Conservation (phyloP, 2,329 filamentous ascomycete species). For the Metarhizium anisopliae region DNA sequence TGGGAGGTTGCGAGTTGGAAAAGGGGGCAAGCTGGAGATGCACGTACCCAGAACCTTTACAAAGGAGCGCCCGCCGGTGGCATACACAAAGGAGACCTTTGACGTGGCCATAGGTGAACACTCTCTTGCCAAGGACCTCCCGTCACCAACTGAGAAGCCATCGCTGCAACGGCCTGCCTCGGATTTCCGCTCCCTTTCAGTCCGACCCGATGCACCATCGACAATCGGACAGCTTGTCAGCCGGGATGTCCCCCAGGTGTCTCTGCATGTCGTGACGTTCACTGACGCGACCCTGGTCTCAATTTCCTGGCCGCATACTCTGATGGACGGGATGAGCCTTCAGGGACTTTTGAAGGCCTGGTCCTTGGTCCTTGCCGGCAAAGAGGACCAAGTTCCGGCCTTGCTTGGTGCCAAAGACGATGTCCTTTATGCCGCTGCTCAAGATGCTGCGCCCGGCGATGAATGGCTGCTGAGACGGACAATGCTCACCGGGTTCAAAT, state of each 20-base stretch:
- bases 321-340: constrained; percentile 37
- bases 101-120: constrained; percentile 30
- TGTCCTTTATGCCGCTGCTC: constrained; percentile 15
- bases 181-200: background rate
- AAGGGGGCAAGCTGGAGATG: constrained; percentile 21
- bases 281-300: constrained; percentile 39
- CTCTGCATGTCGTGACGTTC: constrained; percentile 39
- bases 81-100: constrained; percentile 28
- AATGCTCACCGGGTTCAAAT: constrained; percentile 16
- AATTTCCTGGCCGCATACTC: constrained; percentile 35
- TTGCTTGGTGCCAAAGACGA: constrained; percentile 27
- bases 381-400: constrained; percentile 29
- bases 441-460: background rate
- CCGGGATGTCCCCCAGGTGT: constrained; percentile 34
- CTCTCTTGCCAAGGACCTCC: constrained; percentile 27
- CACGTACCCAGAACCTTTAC: constrained; percentile 24
- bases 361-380: constrained; percentile 33
- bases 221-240: constrained; percentile 30
- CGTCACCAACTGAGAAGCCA: constrained; percentile 14
- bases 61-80: constrained; percentile 25
- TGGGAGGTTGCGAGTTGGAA: constrained; percentile 30
- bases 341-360: constrained; percentile 34
- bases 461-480: constrained; percentile 8
- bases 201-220: background rate
- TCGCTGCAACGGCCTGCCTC: background rate